Conservation (phyloP, 345 rosid genomes). For the Raphanus sativus region DNA sequence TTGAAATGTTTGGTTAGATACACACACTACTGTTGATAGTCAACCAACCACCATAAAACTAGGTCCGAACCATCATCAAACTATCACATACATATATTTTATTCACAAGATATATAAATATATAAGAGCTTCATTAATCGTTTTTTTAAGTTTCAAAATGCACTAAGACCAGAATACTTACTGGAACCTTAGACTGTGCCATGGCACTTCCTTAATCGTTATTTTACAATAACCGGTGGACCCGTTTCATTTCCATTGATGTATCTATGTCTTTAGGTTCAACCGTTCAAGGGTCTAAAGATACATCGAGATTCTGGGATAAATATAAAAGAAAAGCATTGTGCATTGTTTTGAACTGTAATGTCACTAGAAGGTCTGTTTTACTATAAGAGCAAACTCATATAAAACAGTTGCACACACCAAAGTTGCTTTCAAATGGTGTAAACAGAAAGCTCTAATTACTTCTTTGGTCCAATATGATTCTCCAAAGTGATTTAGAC, state of each 20-base stretch:
- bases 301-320: too few relatives aligned
- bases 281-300: background rate
- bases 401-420: background rate
- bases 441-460: background rate
- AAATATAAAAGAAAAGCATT: too few relatives aligned
- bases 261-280: background rate
- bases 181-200: background rate
- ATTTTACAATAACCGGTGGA: background rate
- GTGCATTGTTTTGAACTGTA: too few relatives aligned
- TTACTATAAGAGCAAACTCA: background rate
- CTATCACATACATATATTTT: background rate
- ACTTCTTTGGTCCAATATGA: too few relatives aligned
- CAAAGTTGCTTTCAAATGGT: too few relatives aligned
- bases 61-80: background rate
- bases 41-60: constrained; percentile 5
- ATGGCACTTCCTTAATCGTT: background rate
- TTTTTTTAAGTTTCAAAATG: background rate
- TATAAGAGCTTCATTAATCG: background rate
- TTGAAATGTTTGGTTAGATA: background rate
- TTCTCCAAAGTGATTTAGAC: too few relatives aligned
- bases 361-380: background rate
- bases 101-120: background rate
- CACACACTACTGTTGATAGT: background rate
- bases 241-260: background rate
- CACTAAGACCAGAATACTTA: background rate